phyloP scores from a whole-genome alignment of 768 basidiomycete genomes.

The Kwoniella dendrophila region DNA sequence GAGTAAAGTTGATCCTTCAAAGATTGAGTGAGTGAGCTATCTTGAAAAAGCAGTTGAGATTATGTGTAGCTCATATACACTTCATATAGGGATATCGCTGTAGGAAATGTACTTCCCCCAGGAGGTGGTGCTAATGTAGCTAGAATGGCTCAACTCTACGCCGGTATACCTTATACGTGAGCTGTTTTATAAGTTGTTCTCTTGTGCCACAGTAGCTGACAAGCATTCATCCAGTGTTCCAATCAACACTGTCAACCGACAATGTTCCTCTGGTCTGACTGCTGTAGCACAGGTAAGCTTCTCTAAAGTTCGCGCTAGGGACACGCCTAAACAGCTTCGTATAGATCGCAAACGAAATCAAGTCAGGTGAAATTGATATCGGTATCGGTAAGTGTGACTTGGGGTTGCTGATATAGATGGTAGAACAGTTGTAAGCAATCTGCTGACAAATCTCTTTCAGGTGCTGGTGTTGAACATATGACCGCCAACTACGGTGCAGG shows the following conservation, averaged over 20 bases:
- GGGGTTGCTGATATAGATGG: background rate
- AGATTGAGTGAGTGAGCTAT: conserved; percentile 51
- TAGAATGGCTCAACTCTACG: conserved; percentile 80
- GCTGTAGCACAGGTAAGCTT: conserved; percentile 67
- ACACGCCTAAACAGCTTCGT: background rate
- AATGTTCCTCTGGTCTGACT: conserved; percentile 93
- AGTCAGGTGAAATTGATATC: conserved; percentile 76
- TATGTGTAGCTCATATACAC: background rate
- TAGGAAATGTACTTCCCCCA: conserved; percentile 61
- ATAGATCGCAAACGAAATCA: conserved; percentile 79
- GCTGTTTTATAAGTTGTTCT: conserved; percentile 7
- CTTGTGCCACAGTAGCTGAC: background rate
- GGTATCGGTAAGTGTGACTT: conserved; percentile 66
- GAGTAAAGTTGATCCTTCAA: conserved; percentile 47
- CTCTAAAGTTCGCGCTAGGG: background rate
- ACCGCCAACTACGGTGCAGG: conserved; percentile 58
- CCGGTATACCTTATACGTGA: conserved; percentile 76
- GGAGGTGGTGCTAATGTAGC: conserved; percentile 63
- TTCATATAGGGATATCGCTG: conserved; percentile 70
- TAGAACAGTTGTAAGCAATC: background rate
- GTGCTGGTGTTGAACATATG: conserved; percentile 60
- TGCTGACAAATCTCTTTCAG: conserved; percentile 7
- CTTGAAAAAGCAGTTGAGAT: too few relatives aligned
- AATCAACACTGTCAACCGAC: conserved; percentile 86
- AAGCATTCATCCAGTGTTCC: conserved; percentile 61